Percentiles rank a stretch among this genome's conserved stretches.
Conservation (phyloP, 2,329 filamentous ascomycete genomes). For the Madurella mycetomatis region DNA sequence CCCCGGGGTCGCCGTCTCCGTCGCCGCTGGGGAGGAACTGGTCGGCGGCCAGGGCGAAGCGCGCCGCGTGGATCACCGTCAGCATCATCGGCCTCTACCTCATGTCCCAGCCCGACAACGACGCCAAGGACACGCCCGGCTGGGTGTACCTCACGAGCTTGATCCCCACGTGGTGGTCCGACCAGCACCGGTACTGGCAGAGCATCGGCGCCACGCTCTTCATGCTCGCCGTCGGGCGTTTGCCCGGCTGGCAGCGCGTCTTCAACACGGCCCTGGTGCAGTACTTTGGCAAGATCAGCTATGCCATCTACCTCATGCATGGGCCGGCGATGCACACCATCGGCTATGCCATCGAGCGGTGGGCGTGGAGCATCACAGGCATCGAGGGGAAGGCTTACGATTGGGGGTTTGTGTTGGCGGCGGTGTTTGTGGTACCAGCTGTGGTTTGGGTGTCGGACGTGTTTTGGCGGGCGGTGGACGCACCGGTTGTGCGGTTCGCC, state of each 20-base stretch:
- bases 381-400: constrained; percentile 41
- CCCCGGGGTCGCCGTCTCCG: neutral
- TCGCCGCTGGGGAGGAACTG: neutral
- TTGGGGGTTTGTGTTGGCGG: constrained; percentile 44
- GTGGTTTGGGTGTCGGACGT: constrained; percentile 53
- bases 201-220: constrained; percentile 49
- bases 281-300: constrained; percentile 58
- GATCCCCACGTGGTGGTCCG: constrained; percentile 47
- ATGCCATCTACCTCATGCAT: constrained; percentile 59
- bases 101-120: constrained; percentile 42
- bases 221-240: constrained; percentile 45
- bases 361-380: constrained; percentile 46
- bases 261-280: constrained; percentile 49
- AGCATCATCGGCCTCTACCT: constrained; percentile 52
- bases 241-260: constrained; percentile 42
- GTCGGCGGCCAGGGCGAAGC: neutral
- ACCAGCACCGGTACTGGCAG: constrained; percentile 54
- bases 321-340: constrained; percentile 50
- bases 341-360: constrained; percentile 48
- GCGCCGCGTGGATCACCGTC: constrained; percentile 23
- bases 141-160: constrained; percentile 45
- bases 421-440: constrained; percentile 45
- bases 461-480: constrained; percentile 53
- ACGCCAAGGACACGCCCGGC: constrained; percentile 43
- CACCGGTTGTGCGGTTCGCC: constrained; percentile 51